Base-by-base conservation (phyloP, 1,139 yeast species). In the Yamadazyma oceani region DNA sequence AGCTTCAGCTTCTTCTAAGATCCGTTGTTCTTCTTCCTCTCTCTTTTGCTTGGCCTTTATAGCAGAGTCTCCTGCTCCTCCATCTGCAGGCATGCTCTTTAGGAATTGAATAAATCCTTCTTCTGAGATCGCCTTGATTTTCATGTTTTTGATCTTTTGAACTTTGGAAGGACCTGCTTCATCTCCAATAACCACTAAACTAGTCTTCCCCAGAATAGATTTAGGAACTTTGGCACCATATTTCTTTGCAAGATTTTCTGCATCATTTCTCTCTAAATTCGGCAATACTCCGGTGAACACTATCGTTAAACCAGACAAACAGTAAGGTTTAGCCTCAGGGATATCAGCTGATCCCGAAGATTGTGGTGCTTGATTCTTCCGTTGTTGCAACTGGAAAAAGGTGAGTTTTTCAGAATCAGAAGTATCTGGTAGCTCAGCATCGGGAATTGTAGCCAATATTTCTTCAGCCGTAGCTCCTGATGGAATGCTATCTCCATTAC, bases 101-200 rank as follows among this genome's bases (percentile, higher is more conserved):
- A 92, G 71, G 44, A 92, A 68, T 49, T 82, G 78, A 32, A 86
- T 63, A 51, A 94, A 89, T 0, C 98, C 98, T 5, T 78, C 85
- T 57, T 92, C 96, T 52, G 81, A 82, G 42, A 92, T 85, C 19
- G 95, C 87, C 58, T 90, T 90, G 38, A 87, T 78, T 9, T 78
- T 75, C 46, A 82, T 66, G 38, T 79, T 75, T 50, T 78, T 82
- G 51, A 94, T 92, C 54, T 84, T 87, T 49, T 80, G 79, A 34
- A 92, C 80, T 60, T 92, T 92, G n/a, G 89, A 81, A 1, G 98
- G 97, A 0, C 99, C 99, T 1, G 98, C 98, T 49, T 92, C 97
- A 36, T 78, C 88, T 5, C 99, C 99, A 22, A 94, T 71, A 2
- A 92, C 97, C 5, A 92, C 96, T 33, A 89, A 71, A 26, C 88